These are phyloP conservation scores for Diaporthe humulicola DNA, from an alignment of 2,329 filamentous ascomycete species.

Conservation along the genomic window DNA sequence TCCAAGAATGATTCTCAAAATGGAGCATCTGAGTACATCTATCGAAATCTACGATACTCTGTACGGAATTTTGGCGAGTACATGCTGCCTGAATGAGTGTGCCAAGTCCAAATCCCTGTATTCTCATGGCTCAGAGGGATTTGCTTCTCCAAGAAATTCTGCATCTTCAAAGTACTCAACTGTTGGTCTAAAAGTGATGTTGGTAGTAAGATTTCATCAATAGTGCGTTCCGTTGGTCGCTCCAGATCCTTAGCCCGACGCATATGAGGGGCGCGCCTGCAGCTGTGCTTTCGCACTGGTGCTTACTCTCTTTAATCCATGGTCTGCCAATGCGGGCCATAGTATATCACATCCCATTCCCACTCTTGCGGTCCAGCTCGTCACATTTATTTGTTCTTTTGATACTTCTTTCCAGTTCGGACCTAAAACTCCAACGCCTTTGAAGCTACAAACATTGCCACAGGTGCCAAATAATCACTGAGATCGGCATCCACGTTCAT, in stretches of 20 bases:
- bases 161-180: neutral
- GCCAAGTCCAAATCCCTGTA: neutral
- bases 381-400: neutral
- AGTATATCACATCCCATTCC: neutral
- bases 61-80: too few relatives aligned
- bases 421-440: neutral
- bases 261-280: neutral
- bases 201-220: neutral
- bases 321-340: neutral
- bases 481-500: neutral
- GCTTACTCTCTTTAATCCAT: neutral
- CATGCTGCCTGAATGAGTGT: too few relatives aligned
- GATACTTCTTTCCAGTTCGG: rapidly evolving
- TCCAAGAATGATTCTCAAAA: too few relatives aligned
- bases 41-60: too few relatives aligned
- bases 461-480: too few relatives aligned
- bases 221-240: neutral
- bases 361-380: neutral
- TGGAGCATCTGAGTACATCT: too few relatives aligned
- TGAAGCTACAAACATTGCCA: neutral
- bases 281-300: neutral
- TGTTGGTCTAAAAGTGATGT: neutral
- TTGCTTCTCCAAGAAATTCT: neutral
- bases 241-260: neutral
- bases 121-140: neutral